Evolutionary conservation across 2,329 filamentous ascomycete genomes (phyloP).

Genomic region (Calonectria pseudoturangicola): DNA sequence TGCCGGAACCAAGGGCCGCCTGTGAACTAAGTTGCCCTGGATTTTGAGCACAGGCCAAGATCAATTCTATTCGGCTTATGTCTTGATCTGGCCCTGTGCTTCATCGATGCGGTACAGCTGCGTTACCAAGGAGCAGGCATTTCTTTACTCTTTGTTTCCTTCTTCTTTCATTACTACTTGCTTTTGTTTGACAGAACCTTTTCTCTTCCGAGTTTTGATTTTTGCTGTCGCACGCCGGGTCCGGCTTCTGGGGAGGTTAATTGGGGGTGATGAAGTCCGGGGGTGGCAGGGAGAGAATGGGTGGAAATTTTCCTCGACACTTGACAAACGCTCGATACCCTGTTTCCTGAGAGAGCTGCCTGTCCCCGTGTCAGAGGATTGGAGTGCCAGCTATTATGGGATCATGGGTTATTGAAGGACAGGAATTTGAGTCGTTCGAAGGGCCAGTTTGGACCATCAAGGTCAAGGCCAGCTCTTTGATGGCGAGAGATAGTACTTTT

Average conservation of each 20-base stretch:
- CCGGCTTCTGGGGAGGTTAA: constrained; percentile 62
- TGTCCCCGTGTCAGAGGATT: neutral
- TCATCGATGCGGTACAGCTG: constrained; percentile 63
- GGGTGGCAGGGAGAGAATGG: constrained; percentile 25
- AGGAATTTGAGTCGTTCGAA: constrained; percentile 23
- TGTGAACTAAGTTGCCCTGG: constrained; percentile 44
- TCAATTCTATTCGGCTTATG: constrained; percentile 20
- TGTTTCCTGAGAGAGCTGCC: constrained; percentile 14
- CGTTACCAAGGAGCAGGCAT: constrained; percentile 55
- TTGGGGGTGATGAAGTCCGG: constrained; percentile 37
- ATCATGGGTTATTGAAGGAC: constrained; percentile 31
- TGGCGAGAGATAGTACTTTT: neutral
- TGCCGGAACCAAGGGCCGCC: constrained; percentile 40
- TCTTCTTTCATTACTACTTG: constrained; percentile 54
- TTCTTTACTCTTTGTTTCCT: constrained; percentile 52
- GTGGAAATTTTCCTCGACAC: constrained; percentile 36
- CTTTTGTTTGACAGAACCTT: constrained; percentile 44
- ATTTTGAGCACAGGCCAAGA: constrained; percentile 40
- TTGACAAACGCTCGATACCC: constrained; percentile 1
- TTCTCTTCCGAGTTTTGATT: constrained; percentile 51
- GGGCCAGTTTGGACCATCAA: constrained; percentile 38
- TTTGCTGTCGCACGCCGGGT: constrained; percentile 52
- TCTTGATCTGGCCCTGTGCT: constrained; percentile 39
- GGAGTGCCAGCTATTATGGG: constrained; percentile 26
- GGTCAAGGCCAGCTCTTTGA: constrained; percentile 41